Conservation (phyloP, 2,329 filamentous ascomycete genomes). For the Pseudonectria foliicola region DNA sequence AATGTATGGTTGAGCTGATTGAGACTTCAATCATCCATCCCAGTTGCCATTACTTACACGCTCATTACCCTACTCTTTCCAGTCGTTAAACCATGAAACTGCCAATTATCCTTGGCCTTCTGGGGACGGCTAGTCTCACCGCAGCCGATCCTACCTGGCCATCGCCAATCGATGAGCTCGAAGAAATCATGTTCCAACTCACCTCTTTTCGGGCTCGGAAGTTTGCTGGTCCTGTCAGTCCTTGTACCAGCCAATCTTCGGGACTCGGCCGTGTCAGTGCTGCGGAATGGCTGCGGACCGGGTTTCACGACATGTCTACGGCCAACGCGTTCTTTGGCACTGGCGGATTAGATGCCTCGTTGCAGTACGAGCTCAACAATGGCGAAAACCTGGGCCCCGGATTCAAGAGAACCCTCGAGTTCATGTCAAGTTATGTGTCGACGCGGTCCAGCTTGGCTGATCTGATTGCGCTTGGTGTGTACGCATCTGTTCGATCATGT, state of each 20-base stretch:
- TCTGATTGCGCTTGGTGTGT: conserved; percentile 51
- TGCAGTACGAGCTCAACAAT: conserved; percentile 50
- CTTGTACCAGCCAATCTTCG: conserved; percentile 46
- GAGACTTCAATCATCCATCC: neutral
- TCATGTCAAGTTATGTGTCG: conserved; percentile 47
- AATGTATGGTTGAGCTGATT: no score
- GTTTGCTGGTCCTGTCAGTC: conserved; percentile 50
- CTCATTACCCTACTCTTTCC: neutral
- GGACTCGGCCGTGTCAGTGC: conserved; percentile 50
- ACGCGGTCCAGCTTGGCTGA: conserved; percentile 47
- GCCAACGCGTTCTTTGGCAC: conserved; percentile 38
- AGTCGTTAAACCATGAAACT: neutral
- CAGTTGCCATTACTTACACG: neutral
- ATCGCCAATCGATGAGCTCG: conserved; percentile 50
- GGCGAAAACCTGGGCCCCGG: conserved; percentile 51
- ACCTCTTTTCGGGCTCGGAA: conserved; percentile 46
- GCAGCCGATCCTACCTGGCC: conserved; percentile 54
- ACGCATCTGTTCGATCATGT: conserved; percentile 51
- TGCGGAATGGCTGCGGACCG: conserved; percentile 54
- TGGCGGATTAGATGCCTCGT: conserved; percentile 52
- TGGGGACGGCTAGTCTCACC: conserved; percentile 28
- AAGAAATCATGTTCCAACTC: conserved; percentile 57
- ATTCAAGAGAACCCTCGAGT: conserved; percentile 45
- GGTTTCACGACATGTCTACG: conserved; percentile 56
- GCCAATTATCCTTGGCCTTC: conserved; percentile 23